Evolutionary conservation across 345 rosid genomes (phyloP).

Genomic region (Draba incana): DNA sequence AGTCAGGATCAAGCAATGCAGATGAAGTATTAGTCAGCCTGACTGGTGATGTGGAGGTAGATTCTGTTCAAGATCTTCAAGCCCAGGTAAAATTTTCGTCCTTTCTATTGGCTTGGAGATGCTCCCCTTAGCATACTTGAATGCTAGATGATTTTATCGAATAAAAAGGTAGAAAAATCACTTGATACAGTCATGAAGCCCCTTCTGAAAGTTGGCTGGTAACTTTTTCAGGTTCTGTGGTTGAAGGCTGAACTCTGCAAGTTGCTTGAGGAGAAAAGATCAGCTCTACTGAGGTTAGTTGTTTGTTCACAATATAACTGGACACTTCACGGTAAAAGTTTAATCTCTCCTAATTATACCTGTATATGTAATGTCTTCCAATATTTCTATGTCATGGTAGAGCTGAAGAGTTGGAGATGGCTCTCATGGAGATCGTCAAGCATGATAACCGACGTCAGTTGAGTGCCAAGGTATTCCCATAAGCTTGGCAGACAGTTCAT

Average conservation of each 20-base stretch:
- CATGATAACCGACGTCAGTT: conserved; percentile 93
- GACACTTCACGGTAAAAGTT: background rate
- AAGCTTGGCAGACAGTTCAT: conserved; percentile 24
- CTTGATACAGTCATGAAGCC: conserved; percentile 24
- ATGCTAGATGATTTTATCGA: conserved; percentile 13
- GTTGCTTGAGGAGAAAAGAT: conserved; percentile 96
- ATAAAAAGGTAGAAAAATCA: conserved; percentile 4
- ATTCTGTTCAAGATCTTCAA: conserved; percentile 81
- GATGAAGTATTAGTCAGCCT: conserved; percentile 71
- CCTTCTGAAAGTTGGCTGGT: conserved; percentile 19
- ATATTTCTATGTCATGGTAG: conserved; percentile 48
- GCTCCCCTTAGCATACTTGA: conserved; percentile 19
- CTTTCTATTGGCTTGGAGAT: conserved; percentile 28
- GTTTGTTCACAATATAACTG: conserved; percentile 14
- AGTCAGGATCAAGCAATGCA: conserved; percentile 76
- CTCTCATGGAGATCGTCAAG: conserved; percentile 99
- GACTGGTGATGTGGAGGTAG: conserved; percentile 74
- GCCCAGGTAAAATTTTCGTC: conserved; percentile 63
- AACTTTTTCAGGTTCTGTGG: conserved; percentile 73
- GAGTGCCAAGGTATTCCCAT: conserved; percentile 80
- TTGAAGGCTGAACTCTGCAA: conserved; percentile 94
- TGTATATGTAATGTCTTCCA: conserved; percentile 22
- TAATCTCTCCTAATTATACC: background rate
- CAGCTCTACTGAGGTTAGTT: conserved; percentile 81
- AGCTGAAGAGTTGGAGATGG: conserved; percentile 99